Base-by-base conservation (phyloP, 2,329 filamentous ascomycete species). In the Fusarium coffeatum region DNA sequence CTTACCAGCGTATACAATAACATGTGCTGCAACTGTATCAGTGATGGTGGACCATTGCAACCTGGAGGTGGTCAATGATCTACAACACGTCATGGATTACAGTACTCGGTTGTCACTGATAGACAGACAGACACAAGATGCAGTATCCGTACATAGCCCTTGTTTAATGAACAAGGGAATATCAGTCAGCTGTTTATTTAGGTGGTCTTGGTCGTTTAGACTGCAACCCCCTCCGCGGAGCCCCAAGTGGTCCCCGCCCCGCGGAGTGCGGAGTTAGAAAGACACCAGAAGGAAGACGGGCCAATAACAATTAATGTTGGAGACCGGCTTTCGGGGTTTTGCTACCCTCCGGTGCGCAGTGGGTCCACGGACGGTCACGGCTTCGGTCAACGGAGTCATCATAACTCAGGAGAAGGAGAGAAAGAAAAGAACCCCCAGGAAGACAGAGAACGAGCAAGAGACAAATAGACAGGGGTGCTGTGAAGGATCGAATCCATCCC, bases 301-400 rank as follows among this genome's bases (percentile, higher is more conserved):
- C 32, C 42, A 63, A 63, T 63, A 6, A 51, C 22, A n/a, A 20
- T 51, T 22, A 8, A 43, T 22, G 9, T 4, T 27, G 13, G 41
- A 32, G 51, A 37, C 67, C 75, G 76, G 76, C 71, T 48, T 76
- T 77, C 76, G 76, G 76, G 64, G 57, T 77, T 58, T 74, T 74
- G 64, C 30, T 64, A 71, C 55, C 61, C 66, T 72, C 75, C 75
- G 76, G 67, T n/a, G 45, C 34, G 34, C 47, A 59, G 62, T 45
- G 67, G 72, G 54, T 47, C 34, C 23, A 53, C 55, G 49, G 61
- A 51, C 45, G 59, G 55, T 34, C 41, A 63, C 54, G 55, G 42
- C 40, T 27, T 50, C 55, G 25, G 50, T 40, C 60, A 58, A 60
- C 42, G 37, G 60, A 41, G 42, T 45, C 41, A 61, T 41, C 34